Evolutionary conservation across 2,329 filamentous ascomycete genomes (phyloP), one percentile per base, ranked within the genome.

Genomic region (Colletotrichum sp.): DNA sequence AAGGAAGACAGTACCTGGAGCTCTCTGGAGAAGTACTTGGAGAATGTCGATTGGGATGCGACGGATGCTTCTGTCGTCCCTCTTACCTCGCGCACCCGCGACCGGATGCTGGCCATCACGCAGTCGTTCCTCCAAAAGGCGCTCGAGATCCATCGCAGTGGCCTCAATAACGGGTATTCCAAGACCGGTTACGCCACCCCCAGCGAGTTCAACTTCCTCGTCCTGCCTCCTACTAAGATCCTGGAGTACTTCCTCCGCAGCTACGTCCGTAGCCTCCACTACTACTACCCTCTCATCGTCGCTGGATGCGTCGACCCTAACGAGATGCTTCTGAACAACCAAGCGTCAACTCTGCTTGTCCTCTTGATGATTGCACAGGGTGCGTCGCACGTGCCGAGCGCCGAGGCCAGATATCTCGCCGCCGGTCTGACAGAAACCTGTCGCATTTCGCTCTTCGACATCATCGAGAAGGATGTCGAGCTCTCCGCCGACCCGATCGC

Each of bases 281-380:
- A 91, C 30, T 94, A 93, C 81, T 94, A 92, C 79, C 91, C 92
- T 2, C 86, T 94, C 72, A 90, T 93, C 6, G 87, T 90, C 1
- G 87, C 89, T 5, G 91, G 92, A 6, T 87, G 88, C 18, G 85
- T 94, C 26, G 92, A 94, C 78, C 89, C 92, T 9, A 94, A 94
- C 78, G 91, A 93, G 81, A 88, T 94, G 83, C 89, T 94, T 81
- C 87, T 91, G 78, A 92, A 93, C 79, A 93, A 92, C 79, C 90
- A 92, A 78, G 91, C 92, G 1, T 92, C 92, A 1, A 93, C 91
- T 48, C 83, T 94, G 34, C 85, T 94, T 15, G 89, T 94, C 1
- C 85, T 94, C 26, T 89, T 94, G 81, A 94, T 94, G 93, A 93
- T 94, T 71, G 93, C 93, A 1, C 92, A 94, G 79, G 93, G 93